Percentiles rank a stretch among this genome's conserved stretches.
phyloP scores from a whole-genome alignment of 192 early-diverging fungal species.

The Diversispora epigaea region DNA sequence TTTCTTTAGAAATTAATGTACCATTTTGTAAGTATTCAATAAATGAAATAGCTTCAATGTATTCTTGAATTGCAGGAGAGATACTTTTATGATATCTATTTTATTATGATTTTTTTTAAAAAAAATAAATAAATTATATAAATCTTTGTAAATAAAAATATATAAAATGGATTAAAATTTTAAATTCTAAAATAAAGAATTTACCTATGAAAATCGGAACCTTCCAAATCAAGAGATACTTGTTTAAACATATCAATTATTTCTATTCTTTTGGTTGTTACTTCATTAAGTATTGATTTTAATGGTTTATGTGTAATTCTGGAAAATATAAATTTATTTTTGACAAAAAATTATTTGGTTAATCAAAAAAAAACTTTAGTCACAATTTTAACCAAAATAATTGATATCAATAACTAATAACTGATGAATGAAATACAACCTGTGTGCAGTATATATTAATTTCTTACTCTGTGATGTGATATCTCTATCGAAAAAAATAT shows the following conservation, averaged over 20 bases:
- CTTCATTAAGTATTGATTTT: constrained; percentile 37
- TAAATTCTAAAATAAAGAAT: not conserved
- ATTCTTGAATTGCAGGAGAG: constrained; percentile 47
- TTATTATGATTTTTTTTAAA: not conserved
- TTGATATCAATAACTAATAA: not conserved
- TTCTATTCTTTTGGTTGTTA: constrained; percentile 34
- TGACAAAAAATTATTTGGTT: not conserved
- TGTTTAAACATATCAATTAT: constrained; percentile 37
- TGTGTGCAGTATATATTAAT: constrained; percentile 44
- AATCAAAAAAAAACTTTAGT: not conserved
- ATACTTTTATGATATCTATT: constrained; percentile 36
- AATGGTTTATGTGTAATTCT: constrained; percentile 4
- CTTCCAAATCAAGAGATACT: constrained; percentile 39
- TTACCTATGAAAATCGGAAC: constrained; percentile 45
- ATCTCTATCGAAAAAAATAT: constrained; percentile 30
- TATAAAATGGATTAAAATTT: too few species aligned
- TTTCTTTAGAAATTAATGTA: constrained; percentile 30
- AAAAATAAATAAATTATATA: not conserved
- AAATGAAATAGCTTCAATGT: constrained; percentile 49
- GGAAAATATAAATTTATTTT: not conserved
- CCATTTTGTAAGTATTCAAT: constrained; percentile 37
- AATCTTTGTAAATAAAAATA: not conserved
- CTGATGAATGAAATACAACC: constrained; percentile 26
- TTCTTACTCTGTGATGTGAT: constrained; percentile 47
- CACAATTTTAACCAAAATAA: not conserved